Base-by-base conservation (phyloP, 2,329 filamentous ascomycete species). In the Cladosporium cucumerinum region DNA sequence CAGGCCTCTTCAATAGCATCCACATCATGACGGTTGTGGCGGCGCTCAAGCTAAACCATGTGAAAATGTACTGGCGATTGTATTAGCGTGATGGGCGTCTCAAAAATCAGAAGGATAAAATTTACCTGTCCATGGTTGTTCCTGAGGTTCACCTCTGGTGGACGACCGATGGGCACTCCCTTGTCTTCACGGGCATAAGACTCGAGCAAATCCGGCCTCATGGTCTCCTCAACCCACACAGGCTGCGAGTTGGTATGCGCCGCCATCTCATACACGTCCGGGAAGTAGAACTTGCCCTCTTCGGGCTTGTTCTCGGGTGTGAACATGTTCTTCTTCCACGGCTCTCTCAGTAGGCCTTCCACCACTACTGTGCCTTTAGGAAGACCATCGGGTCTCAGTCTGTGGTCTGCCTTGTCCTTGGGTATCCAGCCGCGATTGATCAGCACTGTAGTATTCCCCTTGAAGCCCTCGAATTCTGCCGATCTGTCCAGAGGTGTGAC, bases 321-420 rank as follows among this genome's bases (percentile, higher is more conserved):
- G 77, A 99, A 99, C 85, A 93, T 90, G 77, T 99, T 99, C 84
- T 94, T 96, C 85, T 96, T 95, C 86, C 92, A 96, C 10, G 94
- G 94, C 80, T 95, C 87, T 66, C 95, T 81, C 75, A 99, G 76
- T 76, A 99, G 73, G 0, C 95, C 95, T 79, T 97, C 88, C 2
- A 99, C 87, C 0, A 84, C 85, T 11, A 98, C 88, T 72, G 90
- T 86, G 0, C 87, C 92, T 57, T 74, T 76, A 0, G 90, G 89
- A 69, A 98, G 71, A 1, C 87, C 87, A 26, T 87, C 85, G 0
- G 84, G 76, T 43, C 92, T 81, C 64, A 82, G 80, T 69, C 80
- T 81, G 79, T 93, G 89, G 66, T 85, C 79, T 63, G 85, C 85
- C 72, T 90, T 83, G 70, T 88, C 88, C 82, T 92, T 94, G 52